Evolutionary conservation across 495 filamentous ascomycete genomes (phyloP).

Genomic region (Tuber brumale): DNA sequence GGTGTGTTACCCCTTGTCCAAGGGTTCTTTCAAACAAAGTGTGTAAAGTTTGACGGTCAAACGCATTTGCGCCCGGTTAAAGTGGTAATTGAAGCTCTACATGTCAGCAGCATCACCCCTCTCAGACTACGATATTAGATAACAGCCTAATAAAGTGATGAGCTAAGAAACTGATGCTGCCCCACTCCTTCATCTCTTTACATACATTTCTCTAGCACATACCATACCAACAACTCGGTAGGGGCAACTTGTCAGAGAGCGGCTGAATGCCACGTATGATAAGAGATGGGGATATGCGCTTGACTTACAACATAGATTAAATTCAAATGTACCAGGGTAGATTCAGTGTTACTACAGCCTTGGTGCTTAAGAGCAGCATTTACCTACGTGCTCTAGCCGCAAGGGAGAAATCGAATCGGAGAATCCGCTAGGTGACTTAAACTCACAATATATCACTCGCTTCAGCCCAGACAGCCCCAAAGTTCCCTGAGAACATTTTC

Average conservation of each 20-base stretch:
- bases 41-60: not conserved
- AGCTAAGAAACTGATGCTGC: not conserved
- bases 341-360: not conserved
- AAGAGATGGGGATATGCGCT: not conserved
- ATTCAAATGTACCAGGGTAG: not conserved
- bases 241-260: not conserved
- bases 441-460: not conserved
- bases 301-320: not conserved
- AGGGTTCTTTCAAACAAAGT: not conserved
- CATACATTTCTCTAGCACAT: not conserved
- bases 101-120: not conserved
- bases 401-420: not conserved
- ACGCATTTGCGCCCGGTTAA: not conserved
- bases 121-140: not conserved
- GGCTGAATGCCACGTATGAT: not conserved
- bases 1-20: not conserved
- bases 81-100: not conserved
- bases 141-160: not conserved
- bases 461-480: not conserved
- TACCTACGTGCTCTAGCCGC: not conserved
- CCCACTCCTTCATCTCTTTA: not conserved
- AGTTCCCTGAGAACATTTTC: not conserved
- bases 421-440: not conserved
- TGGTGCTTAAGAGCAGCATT: not conserved
- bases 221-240: not conserved